Percentiles rank a stretch among this genome's conserved stretches.
These are phyloP conservation scores for Neofusicoccum umdonicola DNA, from an alignment of 2,329 filamentous ascomycete species.

Conservation along the genomic window DNA sequence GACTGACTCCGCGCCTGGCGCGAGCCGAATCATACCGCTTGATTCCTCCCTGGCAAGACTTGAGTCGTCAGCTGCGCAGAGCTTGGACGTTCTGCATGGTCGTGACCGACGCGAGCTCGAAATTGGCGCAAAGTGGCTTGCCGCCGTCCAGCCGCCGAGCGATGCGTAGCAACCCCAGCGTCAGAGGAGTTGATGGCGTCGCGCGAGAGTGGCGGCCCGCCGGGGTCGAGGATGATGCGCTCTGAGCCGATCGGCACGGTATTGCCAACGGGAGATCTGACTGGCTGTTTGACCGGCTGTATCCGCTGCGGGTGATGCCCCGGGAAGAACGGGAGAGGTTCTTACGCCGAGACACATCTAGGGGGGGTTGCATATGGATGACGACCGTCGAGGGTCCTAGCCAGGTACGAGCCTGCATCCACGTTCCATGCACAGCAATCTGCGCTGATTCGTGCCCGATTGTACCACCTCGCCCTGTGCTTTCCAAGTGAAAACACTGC, in stretches of 20 bases:
- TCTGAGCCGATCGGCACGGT: constrained; percentile 9
- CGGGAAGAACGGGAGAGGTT: constrained; percentile 4
- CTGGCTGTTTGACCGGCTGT: constrained; percentile 5
- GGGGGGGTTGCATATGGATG: constrained; percentile 4
- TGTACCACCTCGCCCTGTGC: constrained; percentile 10
- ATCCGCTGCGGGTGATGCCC: constrained; percentile 13
- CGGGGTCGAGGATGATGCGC: not conserved
- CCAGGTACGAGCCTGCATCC: constrained; percentile 14
- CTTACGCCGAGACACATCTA: not conserved
- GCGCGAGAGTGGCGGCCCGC: not conserved
- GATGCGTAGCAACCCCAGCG: not conserved
- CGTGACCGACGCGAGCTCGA: not conserved
- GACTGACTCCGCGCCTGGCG: not conserved
- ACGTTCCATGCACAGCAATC: constrained; percentile 3
- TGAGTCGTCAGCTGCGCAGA: constrained; percentile 10
- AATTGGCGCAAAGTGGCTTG: constrained; percentile 9
- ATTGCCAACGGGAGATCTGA: not conserved
- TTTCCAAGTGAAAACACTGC: not conserved
- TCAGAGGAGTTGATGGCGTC: not conserved
- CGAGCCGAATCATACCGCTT: constrained; percentile 1
- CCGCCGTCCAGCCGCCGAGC: not conserved
- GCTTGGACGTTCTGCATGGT: constrained; percentile 1
- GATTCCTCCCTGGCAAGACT: not conserved
- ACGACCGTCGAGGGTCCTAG: constrained; percentile 3
- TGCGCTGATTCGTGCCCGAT: constrained; percentile 11